A percentile compares a stretch with the other conserved stretches of the same genome.
Conservation (phyloP, 768 basidiomycete genomes). For the Lactifluus hygrophoroides region DNA sequence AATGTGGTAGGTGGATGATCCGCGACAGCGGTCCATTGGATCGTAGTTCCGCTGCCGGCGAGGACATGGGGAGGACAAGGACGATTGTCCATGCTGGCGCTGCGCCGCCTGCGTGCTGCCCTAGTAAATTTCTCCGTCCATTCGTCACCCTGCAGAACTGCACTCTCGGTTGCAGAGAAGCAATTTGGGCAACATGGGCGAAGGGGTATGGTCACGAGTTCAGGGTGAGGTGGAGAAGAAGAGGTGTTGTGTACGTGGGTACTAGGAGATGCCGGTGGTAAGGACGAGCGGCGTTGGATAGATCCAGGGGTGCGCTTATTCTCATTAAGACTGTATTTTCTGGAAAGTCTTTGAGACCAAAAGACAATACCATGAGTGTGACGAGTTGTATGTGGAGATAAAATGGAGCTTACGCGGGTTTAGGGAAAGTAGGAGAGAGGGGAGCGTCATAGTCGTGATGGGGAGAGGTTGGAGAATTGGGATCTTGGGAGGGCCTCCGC, state of each 20-base stretch:
- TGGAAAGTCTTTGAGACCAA: conserved; percentile 2
- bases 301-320: conserved; percentile 37
- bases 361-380: background rate
- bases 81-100: conserved; percentile 24
- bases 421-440: conserved; percentile 22
- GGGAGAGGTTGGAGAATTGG: conserved; percentile 29
- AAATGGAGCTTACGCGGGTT: background rate
- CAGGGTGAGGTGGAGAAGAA: conserved; percentile 24
- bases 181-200: conserved; percentile 67
- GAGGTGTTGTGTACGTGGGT: conserved; percentile 14
- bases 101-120: conserved; percentile 52
- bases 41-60: conserved; percentile 13
- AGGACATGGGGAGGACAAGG: conserved; percentile 10
- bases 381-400: background rate
- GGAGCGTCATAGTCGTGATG: conserved; percentile 42
- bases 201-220: conserved; percentile 50
- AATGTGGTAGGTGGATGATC: conserved; percentile 18
- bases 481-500: conserved; percentile 26
- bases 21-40: conserved; percentile 13
- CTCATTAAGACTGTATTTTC: conserved; percentile 8
- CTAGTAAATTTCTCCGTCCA: conserved; percentile 60
- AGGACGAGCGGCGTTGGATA: conserved; percentile 35
- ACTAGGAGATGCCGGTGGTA: background rate
- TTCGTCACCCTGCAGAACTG: conserved; percentile 41
- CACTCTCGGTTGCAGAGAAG: conserved; percentile 48